Conservation (phyloP, 2,329 filamentous ascomycete species). For the Fusarium sp. region DNA sequence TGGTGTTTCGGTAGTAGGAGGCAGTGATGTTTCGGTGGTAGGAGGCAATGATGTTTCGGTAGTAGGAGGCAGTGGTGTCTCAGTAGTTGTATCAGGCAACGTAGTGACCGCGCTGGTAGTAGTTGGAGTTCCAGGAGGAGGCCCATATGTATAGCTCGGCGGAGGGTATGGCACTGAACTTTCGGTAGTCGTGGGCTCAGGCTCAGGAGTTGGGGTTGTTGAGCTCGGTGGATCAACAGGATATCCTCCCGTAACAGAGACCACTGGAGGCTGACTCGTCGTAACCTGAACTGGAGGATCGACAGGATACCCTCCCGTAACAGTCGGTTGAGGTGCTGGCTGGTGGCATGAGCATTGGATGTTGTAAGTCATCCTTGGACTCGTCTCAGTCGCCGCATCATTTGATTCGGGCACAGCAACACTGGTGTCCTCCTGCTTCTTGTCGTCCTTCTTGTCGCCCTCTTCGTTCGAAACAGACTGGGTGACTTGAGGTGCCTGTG, state of each 20-base stretch:
- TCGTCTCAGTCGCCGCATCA: neutral
- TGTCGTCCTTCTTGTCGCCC: neutral
- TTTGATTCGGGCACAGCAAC: neutral
- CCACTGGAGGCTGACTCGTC: neutral
- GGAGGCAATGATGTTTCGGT: neutral
- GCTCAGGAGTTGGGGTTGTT: neutral
- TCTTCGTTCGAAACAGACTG: conserved; percentile 1
- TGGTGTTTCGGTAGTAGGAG: neutral
- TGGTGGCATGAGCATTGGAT: conserved; percentile 15
- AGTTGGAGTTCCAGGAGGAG: neutral
- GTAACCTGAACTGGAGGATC: neutral
- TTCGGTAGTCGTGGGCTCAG: neutral
- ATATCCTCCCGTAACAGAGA: neutral
- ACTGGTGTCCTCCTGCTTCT: neutral
- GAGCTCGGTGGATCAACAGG: neutral
- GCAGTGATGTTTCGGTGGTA: neutral
- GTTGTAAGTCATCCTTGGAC: conserved; percentile 16
- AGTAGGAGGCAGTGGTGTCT: neutral
- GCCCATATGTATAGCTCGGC: conserved; percentile 2
- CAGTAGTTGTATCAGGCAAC: conserved; percentile 8
- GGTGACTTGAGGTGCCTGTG: conserved; percentile 9
- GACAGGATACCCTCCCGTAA: neutral
- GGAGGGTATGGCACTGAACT: neutral
- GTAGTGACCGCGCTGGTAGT: neutral
- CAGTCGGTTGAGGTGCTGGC: neutral